Percentiles rank a stretch among this genome's conserved stretches.
These are phyloP conservation scores for Gillenia trifoliata DNA, from an alignment of 306 rosid species.

Conservation along the genomic window DNA sequence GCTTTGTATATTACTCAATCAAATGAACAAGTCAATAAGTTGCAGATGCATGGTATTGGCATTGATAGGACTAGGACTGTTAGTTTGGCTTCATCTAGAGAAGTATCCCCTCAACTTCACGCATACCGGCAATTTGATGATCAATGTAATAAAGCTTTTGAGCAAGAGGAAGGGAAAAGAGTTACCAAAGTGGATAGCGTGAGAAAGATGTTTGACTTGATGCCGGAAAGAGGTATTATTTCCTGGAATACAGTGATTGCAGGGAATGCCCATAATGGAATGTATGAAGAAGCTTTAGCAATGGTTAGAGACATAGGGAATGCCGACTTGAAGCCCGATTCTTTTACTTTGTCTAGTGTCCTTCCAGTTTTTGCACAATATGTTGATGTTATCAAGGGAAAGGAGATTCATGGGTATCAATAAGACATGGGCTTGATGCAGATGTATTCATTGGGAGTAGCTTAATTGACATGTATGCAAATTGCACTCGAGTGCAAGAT, in stretches of 20 bases:
- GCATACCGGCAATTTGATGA: neutral
- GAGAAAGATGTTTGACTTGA: constrained; percentile 60
- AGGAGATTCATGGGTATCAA: constrained; percentile 69
- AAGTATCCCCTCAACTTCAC: neutral
- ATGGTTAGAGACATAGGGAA: constrained; percentile 61
- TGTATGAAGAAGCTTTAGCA: constrained; percentile 46
- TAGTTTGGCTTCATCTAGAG: neutral
- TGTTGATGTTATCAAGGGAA: constrained; percentile 57
- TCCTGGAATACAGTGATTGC: constrained; percentile 89
- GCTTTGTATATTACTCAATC: constrained; percentile 10
- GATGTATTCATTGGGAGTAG: constrained; percentile 77
- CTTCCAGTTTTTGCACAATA: constrained; percentile 75
- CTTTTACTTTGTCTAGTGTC: constrained; percentile 69
- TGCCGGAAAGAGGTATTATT: constrained; percentile 66
- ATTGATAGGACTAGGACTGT: constrained; percentile 1
- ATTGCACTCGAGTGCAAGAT: constrained; percentile 50
- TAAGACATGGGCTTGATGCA: constrained; percentile 57
- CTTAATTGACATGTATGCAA: constrained; percentile 86
- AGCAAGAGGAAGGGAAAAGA: neutral
- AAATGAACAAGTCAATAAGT: neutral
- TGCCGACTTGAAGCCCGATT: constrained; percentile 53
- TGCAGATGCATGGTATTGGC: neutral
- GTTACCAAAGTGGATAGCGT: constrained; percentile 23
- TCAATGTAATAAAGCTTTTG: neutral
- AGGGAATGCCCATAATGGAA: constrained; percentile 62